Evolutionary conservation across 768 basidiomycete species (phyloP).

Genomic region (Hebeloma cylindrosporum): DNA sequence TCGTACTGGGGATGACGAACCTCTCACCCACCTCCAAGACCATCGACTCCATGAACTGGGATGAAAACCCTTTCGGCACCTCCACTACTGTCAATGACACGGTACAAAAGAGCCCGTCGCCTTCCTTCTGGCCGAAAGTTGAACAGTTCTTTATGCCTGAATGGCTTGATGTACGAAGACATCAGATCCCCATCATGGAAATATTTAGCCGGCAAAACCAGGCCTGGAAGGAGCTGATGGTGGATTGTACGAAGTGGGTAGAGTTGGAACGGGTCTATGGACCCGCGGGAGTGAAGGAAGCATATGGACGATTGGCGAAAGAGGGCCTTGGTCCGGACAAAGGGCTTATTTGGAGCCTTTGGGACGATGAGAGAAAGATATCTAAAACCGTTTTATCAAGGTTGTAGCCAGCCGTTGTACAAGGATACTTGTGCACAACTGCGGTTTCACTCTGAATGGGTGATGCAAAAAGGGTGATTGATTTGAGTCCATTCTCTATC

Average conservation of each 20-base stretch:
- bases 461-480: too few relatives aligned
- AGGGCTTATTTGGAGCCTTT: slow-evolving; percentile 67
- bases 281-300: slow-evolving; percentile 43
- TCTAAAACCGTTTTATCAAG: neutral
- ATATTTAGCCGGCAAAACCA: slow-evolving; percentile 50
- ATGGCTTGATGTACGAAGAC: slow-evolving; percentile 59
- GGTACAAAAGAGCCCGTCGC: slow-evolving; percentile 12
- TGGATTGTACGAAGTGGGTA: slow-evolving; percentile 56
- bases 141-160: slow-evolving; percentile 71
- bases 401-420: slow-evolving; percentile 3
- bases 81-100: neutral
- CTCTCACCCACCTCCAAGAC: slow-evolving; percentile 45
- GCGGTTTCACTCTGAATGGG: too few relatives aligned
- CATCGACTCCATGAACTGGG: slow-evolving; percentile 38
- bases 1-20: slow-evolving; percentile 59
- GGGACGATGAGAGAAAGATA: slow-evolving; percentile 36
- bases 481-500: too few relatives aligned
- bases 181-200: slow-evolving; percentile 44
- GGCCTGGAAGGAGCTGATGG: slow-evolving; percentile 64
- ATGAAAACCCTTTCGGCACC: slow-evolving; percentile 33
- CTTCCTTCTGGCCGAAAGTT: slow-evolving; percentile 33
- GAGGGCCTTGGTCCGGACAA: slow-evolving; percentile 52
- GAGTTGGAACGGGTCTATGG: slow-evolving; percentile 49
- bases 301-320: slow-evolving; percentile 46
- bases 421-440: too few relatives aligned